phyloP scores from a whole-genome alignment of 192 early-diverging fungal species.

The Coemansia sp. region DNA sequence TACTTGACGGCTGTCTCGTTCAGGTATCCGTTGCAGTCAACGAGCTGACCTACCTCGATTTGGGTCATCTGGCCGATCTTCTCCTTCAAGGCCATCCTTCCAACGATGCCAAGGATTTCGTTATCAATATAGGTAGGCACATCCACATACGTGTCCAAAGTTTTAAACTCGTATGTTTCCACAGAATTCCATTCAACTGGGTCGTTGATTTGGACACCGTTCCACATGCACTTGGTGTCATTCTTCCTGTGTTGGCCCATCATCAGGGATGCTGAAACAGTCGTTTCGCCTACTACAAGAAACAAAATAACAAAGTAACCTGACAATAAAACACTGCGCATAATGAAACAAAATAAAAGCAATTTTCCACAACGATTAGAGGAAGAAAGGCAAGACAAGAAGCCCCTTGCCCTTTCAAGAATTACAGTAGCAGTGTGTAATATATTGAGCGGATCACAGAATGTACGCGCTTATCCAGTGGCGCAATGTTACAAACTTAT shows the following conservation, averaged over 20 bases:
- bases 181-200: slow-evolving; percentile 11
- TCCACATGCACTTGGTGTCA: slow-evolving; percentile 8
- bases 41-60: slow-evolving; percentile 59
- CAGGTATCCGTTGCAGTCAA: slow-evolving; percentile 56
- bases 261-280: not conserved
- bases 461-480: no score
- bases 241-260: no score
- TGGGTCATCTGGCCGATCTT: slow-evolving; percentile 68
- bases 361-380: no score
- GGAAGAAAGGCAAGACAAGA: no score
- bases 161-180: slow-evolving; percentile 13
- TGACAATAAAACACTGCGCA: no score
- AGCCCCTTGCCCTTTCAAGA: no score
- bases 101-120: slow-evolving; percentile 53
- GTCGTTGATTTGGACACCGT: slow-evolving; percentile 21
- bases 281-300: no score
- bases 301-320: not conserved
- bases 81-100: slow-evolving; percentile 53
- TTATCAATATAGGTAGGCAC: slow-evolving; percentile 41
- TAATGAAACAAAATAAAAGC: no score
- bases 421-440: no score
- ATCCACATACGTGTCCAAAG: not conserved
- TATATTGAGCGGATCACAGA: no score
- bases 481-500: not conserved
- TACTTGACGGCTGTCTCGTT: slow-evolving; percentile 57